A percentile compares a stretch with the other conserved stretches of the same genome.
phyloP scores from a whole-genome alignment of 73 alveolate genomes.

The Breviolum minutum region DNA sequence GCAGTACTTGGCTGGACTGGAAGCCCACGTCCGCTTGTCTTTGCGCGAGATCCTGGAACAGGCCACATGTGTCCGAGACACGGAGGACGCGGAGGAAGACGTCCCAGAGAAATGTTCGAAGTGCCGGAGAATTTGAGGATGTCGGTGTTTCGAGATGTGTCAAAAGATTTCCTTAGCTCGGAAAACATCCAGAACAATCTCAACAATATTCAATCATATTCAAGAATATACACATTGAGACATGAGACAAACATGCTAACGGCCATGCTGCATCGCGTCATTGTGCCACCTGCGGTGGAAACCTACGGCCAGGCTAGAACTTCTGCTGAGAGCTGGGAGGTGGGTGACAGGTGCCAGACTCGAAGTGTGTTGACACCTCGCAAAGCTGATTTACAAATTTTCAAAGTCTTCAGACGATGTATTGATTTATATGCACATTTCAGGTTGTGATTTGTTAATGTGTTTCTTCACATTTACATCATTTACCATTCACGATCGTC shows the following conservation, averaged over 20 bases:
- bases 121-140: neutral
- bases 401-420: no score
- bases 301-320: slow-evolving; percentile 96
- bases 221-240: no score
- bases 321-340: slow-evolving; percentile 98
- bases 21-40: slow-evolving; percentile 64
- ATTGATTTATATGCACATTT: no score
- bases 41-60: slow-evolving; percentile 82
- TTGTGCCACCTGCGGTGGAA: no score
- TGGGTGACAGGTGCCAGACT: slow-evolving; percentile 95
- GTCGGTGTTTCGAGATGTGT: neutral
- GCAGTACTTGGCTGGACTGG: slow-evolving; percentile 95
- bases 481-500: no score
- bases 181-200: neutral
- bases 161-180: neutral
- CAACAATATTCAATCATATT: no score
- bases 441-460: no score
- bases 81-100: neutral
- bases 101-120: no score
- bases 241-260: no score
- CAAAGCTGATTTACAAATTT: no score
- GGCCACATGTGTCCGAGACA: neutral
- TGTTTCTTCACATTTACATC: no score
- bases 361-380: neutral
- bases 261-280: no score